Evolutionary conservation across 2,329 filamentous ascomycete genomes (phyloP).

Genomic region (Harringtonia aguacate): DNA sequence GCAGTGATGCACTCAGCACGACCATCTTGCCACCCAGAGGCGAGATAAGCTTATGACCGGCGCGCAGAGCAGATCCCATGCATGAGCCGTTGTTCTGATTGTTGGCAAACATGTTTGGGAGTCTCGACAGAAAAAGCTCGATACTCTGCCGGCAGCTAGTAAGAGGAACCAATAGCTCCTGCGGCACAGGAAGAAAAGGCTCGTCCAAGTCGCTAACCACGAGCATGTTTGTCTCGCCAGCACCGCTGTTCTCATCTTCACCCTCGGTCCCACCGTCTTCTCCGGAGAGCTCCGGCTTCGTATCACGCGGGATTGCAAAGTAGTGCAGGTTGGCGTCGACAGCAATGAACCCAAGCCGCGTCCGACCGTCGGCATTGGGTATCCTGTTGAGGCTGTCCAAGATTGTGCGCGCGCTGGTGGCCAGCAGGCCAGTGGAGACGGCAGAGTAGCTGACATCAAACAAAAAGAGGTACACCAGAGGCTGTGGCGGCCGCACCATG

Average conservation of each 20-base stretch:
- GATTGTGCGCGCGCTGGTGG: slow-evolving; percentile 87
- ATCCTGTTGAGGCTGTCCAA: slow-evolving; percentile 91
- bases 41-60: slow-evolving; percentile 92
- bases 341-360: slow-evolving; percentile 86
- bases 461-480: slow-evolving; percentile 88
- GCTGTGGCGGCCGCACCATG: slow-evolving; percentile 96
- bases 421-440: slow-evolving; percentile 81
- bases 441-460: slow-evolving; percentile 90
- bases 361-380: slow-evolving; percentile 93
- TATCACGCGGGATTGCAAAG: slow-evolving; percentile 64
- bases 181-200: slow-evolving; percentile 89
- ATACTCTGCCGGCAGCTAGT: slow-evolving; percentile 84
- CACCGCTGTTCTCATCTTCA: slow-evolving; percentile 53
- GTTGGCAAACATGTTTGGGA: slow-evolving; percentile 94
- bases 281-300: slow-evolving; percentile 6
- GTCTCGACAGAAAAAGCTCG: slow-evolving; percentile 78
- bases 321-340: slow-evolving; percentile 94
- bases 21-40: slow-evolving; percentile 91
- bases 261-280: slow-evolving; percentile 20
- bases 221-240: slow-evolving; percentile 74
- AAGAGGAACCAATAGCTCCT: slow-evolving; percentile 81
- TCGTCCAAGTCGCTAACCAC: slow-evolving; percentile 94
- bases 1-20: slow-evolving; percentile 79
- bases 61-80: slow-evolving; percentile 86
- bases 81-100: slow-evolving; percentile 84